These are phyloP conservation scores for Platismatia glauca DNA, from an alignment of 495 filamentous ascomycete genomes.

Conservation along the genomic window DNA sequence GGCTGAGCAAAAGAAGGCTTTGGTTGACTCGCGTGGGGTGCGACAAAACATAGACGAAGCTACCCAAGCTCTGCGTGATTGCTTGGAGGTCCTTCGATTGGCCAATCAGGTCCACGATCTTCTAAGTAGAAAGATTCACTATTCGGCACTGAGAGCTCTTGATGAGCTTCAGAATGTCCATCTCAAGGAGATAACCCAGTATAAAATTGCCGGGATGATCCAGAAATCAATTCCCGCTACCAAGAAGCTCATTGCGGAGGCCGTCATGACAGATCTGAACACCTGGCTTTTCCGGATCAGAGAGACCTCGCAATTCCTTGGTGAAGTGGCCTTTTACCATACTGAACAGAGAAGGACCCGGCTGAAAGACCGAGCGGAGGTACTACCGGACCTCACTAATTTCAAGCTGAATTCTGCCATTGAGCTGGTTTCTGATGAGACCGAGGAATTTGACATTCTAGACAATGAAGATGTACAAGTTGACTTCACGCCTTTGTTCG, in stretches of 20 bases:
- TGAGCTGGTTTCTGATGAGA: slow-evolving; percentile 89
- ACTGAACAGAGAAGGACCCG: slow-evolving; percentile 78
- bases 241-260: slow-evolving; percentile 85
- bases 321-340: slow-evolving; percentile 94
- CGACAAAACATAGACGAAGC: slow-evolving; percentile 96
- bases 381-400: slow-evolving; percentile 57
- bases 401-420: slow-evolving; percentile 95
- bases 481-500: slow-evolving; percentile 89
- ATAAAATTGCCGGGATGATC: slow-evolving; percentile 93
- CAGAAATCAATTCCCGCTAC: slow-evolving; percentile 89
- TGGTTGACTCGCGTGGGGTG: slow-evolving; percentile 84
- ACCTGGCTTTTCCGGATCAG: slow-evolving; percentile 96
- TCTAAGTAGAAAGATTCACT: slow-evolving; percentile 84
- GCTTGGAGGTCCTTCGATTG: slow-evolving; percentile 80
- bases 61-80: slow-evolving; percentile 79
- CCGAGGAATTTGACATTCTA: slow-evolving; percentile 86
- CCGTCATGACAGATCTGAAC: slow-evolving; percentile 94
- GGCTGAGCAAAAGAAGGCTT: slow-evolving; percentile 84
- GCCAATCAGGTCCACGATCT: slow-evolving; percentile 94
- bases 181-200: slow-evolving; percentile 82
- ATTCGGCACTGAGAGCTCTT: slow-evolving; percentile 83
- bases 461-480: slow-evolving; percentile 91
- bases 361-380: slow-evolving; percentile 70
- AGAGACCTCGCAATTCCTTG: slow-evolving; percentile 89
- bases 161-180: slow-evolving; percentile 97